phyloP scores from a whole-genome alignment of 192 early-diverging fungal genomes.

The Coemansia interrupta region DNA sequence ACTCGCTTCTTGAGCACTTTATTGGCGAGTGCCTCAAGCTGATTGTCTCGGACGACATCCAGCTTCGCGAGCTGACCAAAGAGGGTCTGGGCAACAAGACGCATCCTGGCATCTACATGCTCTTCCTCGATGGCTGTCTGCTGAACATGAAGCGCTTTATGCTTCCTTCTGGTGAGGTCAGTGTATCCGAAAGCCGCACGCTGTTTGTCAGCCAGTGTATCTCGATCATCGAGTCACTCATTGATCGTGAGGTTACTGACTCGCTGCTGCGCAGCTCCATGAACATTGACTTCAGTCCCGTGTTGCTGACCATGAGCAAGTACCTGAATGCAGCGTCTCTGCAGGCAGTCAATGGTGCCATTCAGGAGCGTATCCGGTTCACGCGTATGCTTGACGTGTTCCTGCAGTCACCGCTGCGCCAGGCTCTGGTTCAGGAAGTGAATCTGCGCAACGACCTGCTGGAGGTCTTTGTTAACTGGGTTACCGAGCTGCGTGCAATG shows the following conservation, averaged over 20 bases:
- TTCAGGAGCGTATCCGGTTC: constrained; percentile 47
- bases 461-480: constrained; percentile 53
- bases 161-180: constrained; percentile 48
- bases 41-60: constrained; percentile 51
- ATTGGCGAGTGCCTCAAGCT: constrained; percentile 52
- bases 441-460: constrained; percentile 52
- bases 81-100: constrained; percentile 53
- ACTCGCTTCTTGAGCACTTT: constrained; percentile 53
- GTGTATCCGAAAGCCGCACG: constrained; percentile 50
- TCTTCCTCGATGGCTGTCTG: constrained; percentile 49
- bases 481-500: constrained; percentile 51
- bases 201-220: constrained; percentile 55
- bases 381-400: constrained; percentile 48
- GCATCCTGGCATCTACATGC: constrained; percentile 51
- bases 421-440: constrained; percentile 48
- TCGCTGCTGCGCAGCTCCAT: constrained; percentile 37
- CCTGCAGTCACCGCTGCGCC: constrained; percentile 48
- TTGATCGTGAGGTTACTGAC: constrained; percentile 44
- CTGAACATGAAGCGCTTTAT: constrained; percentile 53
- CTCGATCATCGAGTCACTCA: constrained; percentile 48
- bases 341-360: constrained; percentile 36
- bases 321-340: constrained; percentile 40
- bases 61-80: constrained; percentile 51
- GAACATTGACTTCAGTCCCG: constrained; percentile 51
- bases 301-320: constrained; percentile 47